Percentiles rank a stretch among this genome's conserved stretches.
These are phyloP conservation scores for Helotiales sp. DNA, from an alignment of 2,329 filamentous ascomycete genomes.

Conservation along the genomic window DNA sequence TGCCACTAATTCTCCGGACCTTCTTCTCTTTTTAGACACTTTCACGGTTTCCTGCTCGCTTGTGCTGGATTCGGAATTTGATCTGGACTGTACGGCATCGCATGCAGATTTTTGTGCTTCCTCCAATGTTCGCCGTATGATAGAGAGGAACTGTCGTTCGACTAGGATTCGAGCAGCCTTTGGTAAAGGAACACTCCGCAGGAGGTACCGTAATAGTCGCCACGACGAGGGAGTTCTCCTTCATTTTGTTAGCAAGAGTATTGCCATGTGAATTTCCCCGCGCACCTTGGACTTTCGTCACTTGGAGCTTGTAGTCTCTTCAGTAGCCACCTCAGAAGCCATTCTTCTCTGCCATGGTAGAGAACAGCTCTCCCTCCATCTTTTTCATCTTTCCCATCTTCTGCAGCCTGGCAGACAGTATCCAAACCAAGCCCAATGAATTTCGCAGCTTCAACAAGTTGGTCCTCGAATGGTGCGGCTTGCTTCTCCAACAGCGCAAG, in stretches of 20 bases:
- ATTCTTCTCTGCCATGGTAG: constrained; percentile 59
- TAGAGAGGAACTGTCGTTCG: constrained; percentile 68
- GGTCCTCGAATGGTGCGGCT: constrained; percentile 43
- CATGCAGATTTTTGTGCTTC: constrained; percentile 51
- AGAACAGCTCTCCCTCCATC: constrained; percentile 2
- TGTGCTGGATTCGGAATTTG: constrained; percentile 19
- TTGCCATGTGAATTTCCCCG: constrained; percentile 3
- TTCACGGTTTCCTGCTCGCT: constrained; percentile 42
- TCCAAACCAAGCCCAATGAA: constrained; percentile 41
- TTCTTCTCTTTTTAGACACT: constrained; percentile 43
- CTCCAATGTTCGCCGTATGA: constrained; percentile 69
- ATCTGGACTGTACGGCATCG: constrained; percentile 26
- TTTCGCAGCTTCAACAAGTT: constrained; percentile 43
- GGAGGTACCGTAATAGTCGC: constrained; percentile 65
- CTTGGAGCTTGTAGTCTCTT: constrained; percentile 57
- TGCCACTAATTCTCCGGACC: constrained; percentile 35
- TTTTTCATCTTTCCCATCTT: constrained; percentile 5
- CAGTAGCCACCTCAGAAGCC: constrained; percentile 69
- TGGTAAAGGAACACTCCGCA: constrained; percentile 69
- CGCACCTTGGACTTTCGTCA: constrained; percentile 41
- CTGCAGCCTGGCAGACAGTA: constrained; percentile 24
- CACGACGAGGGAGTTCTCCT: constrained; percentile 49
- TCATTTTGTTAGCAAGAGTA: constrained; percentile 11
- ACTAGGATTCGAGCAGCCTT: constrained; percentile 73
- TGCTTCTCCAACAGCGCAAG: constrained; percentile 43